Evolutionary conservation across 805 yeast genomes (phyloP).

Genomic region (Pichia membranifaciens): DNA sequence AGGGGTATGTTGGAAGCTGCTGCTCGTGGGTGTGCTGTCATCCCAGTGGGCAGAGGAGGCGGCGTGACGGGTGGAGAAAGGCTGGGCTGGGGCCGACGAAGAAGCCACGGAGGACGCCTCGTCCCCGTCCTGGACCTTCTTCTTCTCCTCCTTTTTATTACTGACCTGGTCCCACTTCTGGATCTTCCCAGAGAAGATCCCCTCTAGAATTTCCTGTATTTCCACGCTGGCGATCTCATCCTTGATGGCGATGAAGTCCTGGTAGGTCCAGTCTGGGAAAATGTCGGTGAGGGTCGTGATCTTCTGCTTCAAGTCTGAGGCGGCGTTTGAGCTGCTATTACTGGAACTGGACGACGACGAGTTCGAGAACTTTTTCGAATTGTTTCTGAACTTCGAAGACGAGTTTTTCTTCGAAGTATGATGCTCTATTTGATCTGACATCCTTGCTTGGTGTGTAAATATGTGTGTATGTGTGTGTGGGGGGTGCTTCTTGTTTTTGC

Average conservation of each 20-base stretch:
- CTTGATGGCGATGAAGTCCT: slow-evolving; percentile 72
- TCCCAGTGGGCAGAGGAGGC: slow-evolving; percentile 9
- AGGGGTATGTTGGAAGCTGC: background rate
- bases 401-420: slow-evolving; percentile 17
- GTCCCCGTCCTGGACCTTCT: slow-evolving; percentile 13
- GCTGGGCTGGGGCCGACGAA: slow-evolving; percentile 1
- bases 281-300: slow-evolving; percentile 65
- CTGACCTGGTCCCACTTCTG: slow-evolving; percentile 92
- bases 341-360: slow-evolving; percentile 16
- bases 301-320: slow-evolving; percentile 31
- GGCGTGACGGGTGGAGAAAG: slow-evolving; percentile 1
- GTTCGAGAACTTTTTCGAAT: slow-evolving; percentile 33
- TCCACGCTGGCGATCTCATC: slow-evolving; percentile 61
- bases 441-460: slow-evolving; percentile 11
- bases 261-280: slow-evolving; percentile 92
- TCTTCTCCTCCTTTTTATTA: slow-evolving; percentile 36
- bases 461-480: background rate
- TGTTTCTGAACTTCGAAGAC: slow-evolving; percentile 33
- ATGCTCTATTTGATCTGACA: slow-evolving; percentile 29
- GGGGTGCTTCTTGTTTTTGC: background rate
- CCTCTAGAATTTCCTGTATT: slow-evolving; percentile 73
- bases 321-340: slow-evolving; percentile 18
- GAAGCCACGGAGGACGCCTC: background rate
- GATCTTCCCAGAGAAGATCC: slow-evolving; percentile 86
- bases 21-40: slow-evolving; percentile 5